Evolutionary conservation across 2,329 filamentous ascomycete genomes (phyloP), one percentile per base, ranked within the genome.

Genomic region (Nigrospora sphaerica): DNA sequence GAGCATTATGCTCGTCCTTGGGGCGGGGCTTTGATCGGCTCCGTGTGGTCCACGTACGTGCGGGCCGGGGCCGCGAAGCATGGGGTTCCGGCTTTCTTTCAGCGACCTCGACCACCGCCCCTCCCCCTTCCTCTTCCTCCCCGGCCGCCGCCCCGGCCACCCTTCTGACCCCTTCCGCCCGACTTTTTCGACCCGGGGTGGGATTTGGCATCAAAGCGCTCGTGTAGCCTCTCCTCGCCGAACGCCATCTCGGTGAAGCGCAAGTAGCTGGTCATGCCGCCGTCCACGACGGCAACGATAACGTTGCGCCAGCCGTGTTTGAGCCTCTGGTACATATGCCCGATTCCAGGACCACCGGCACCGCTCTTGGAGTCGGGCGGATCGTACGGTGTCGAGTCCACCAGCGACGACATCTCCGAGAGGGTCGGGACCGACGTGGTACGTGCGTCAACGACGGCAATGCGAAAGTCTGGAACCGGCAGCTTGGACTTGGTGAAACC

Each of bases 221-320:
- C 80, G 57, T 81, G 89, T 34, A 95, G 59, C 62, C 69, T 80
- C 64, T 95, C 89, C 51, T 81, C 77, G 0, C 75, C 84, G 66
- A 96, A 96, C 1, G 83, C 84, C 12, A 82, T 83, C 69, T 97
- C 90, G 1, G 79, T 81, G 48, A 96, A 75, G 19, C 87, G 74
- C 58, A 96, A 73, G 62, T 92, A 97, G 63, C 92, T 97, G 39
- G 91, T 85, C 18, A 97, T 76, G 0, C 93, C 93, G 52, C 89
- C 80, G 62, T 97, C 93, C 32, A 96, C 90, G 2, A 97, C 79
- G 0, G 91, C 93, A 19, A 98, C 63, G 32, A 96, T 73, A 32
- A 93, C 86, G 64, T 88, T 93, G 53, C 88, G 79, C 62, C 85
- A 83, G 2, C 90, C 93, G 58, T 95, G 83, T 65, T 90, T 92